phyloP scores from a whole-genome alignment of 176 grass and related monocot species.

The Zizania latifolia region DNA sequence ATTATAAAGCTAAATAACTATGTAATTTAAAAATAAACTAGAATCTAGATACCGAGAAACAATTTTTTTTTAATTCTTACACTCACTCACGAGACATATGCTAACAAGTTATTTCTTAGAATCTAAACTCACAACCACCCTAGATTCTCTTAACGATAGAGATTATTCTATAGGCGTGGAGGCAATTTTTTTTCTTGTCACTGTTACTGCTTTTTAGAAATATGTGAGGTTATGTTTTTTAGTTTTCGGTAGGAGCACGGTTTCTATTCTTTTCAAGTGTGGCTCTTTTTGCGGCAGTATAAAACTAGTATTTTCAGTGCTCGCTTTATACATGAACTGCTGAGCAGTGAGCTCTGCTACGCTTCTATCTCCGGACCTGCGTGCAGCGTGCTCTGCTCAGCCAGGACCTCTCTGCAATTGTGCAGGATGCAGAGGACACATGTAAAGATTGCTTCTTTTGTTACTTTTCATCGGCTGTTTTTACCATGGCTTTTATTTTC shows the following conservation, averaged over 20 bases:
- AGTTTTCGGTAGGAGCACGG: not conserved
- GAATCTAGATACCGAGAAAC: too few relatives aligned
- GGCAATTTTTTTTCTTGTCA: not conserved
- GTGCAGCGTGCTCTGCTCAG: not conserved
- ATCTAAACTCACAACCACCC: too few relatives aligned
- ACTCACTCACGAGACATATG: too few relatives aligned
- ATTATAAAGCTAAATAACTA: too few relatives aligned
- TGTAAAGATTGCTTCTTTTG: too few relatives aligned
- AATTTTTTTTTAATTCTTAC: too few relatives aligned
- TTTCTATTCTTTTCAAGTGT: constrained; percentile 32
- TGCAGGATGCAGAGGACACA: too few relatives aligned
- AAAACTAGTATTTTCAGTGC: not conserved
- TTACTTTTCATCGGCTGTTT: too few relatives aligned
- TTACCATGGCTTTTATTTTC: too few relatives aligned
- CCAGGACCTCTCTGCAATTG: not conserved
- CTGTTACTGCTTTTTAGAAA: constrained; percentile 27
- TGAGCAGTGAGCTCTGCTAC: not conserved
- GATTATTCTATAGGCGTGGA: constrained; percentile 19
- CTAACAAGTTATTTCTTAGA: too few relatives aligned
- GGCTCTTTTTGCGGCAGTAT: not conserved
- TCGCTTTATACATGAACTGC: not conserved
- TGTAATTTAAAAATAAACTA: too few relatives aligned
- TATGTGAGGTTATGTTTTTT: not conserved
- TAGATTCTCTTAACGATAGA: constrained; percentile 2
- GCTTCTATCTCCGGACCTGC: too few relatives aligned